Base-by-base conservation (phyloP, 2,329 filamentous ascomycete species). In the Leptoxyphium fumago region DNA sequence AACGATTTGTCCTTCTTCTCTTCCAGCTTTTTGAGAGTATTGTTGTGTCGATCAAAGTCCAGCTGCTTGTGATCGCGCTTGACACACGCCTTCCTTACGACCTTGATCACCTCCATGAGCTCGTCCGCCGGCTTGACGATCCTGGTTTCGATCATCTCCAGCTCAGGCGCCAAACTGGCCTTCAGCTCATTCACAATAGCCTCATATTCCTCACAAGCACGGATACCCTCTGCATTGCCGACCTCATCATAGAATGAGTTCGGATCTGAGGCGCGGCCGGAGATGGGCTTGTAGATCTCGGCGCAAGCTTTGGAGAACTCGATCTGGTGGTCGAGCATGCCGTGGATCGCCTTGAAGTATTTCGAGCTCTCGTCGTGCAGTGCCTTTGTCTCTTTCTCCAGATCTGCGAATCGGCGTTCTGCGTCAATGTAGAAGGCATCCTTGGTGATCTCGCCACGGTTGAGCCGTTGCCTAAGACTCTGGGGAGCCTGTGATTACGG, bases 11-110 rank as follows among this genome's bases (percentile, higher is more conserved):
- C 91, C 65, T 95, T 95, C 69, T 98, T 98, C 48, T 96, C 91
- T 61, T 95, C 82, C 38, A 96, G 70, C 69, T 95, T 96, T 71
- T 96, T 98, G 51, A 94, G 72, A 0, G 80, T 73, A 36, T 80
- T 72, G 42, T 81, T 79, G 64, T 87, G 87, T 48, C 89, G 82
- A 62, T 98, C 91, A 63, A 88, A 95, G 65, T 98, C 91, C 46
- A 98, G 74, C 64, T 94, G 84, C 69, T 98, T 98, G 73, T 96
- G 91, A 59, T 96, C 84, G 57, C 91, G 84, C 72, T 98, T 98
- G 49, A 77, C 63, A 10, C 81, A 78, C 15, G 83, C 78, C 67
- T 98, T 98, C 50, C 86, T 82, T 59, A 96, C 93, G 39, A 85
- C 78, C 66, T 96, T 96, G 71, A 98, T 85, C 50, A 98, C 84